Evolutionary conservation across 768 basidiomycete species (phyloP).

Genomic region (Neoboletus magnificus): DNA sequence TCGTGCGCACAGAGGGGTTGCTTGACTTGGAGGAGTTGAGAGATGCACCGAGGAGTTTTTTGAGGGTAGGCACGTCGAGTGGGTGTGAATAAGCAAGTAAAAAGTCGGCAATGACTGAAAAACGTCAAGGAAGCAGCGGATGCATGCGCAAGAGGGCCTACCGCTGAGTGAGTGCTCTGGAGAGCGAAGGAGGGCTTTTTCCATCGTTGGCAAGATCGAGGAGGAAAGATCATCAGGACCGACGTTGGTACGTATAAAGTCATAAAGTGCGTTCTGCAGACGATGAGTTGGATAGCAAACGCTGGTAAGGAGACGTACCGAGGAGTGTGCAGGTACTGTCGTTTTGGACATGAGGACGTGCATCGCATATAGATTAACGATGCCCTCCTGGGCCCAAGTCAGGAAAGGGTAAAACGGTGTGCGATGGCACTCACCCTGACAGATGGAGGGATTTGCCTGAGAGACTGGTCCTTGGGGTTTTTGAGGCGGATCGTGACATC

Average conservation of each 20-base stretch:
- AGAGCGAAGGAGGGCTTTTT: slow-evolving; percentile 77
- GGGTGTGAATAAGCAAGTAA: slow-evolving; percentile 51
- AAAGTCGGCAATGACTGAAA: slow-evolving; percentile 55
- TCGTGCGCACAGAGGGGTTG: slow-evolving; percentile 56
- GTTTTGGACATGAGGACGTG: slow-evolving; percentile 67
- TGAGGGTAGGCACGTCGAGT: slow-evolving; percentile 47
- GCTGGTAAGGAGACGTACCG: slow-evolving; percentile 39
- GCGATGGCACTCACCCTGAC: slow-evolving; percentile 40
- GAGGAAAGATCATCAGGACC: slow-evolving; percentile 48
- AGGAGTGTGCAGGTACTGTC: slow-evolving; percentile 54
- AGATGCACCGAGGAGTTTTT: slow-evolving; percentile 52
- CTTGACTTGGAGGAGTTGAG: slow-evolving; percentile 74
- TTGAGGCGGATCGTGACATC: slow-evolving; percentile 72
- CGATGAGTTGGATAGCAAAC: slow-evolving; percentile 7
- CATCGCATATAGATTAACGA: slow-evolving; percentile 57
- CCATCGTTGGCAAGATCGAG: slow-evolving; percentile 65
- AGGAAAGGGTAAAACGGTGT: neutral
- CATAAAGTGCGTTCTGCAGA: slow-evolving; percentile 49
- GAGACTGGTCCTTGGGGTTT: slow-evolving; percentile 42
- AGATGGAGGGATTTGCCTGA: slow-evolving; percentile 42
- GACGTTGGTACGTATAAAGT: slow-evolving; percentile 57
- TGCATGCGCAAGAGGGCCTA: slow-evolving; percentile 29
- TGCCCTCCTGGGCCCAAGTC: slow-evolving; percentile 41
- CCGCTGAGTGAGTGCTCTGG: slow-evolving; percentile 74
- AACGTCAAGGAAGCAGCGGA: neutral